phyloP scores from a whole-genome alignment of 192 early-diverging fungal species.

The Allomyces javanicus region DNA sequence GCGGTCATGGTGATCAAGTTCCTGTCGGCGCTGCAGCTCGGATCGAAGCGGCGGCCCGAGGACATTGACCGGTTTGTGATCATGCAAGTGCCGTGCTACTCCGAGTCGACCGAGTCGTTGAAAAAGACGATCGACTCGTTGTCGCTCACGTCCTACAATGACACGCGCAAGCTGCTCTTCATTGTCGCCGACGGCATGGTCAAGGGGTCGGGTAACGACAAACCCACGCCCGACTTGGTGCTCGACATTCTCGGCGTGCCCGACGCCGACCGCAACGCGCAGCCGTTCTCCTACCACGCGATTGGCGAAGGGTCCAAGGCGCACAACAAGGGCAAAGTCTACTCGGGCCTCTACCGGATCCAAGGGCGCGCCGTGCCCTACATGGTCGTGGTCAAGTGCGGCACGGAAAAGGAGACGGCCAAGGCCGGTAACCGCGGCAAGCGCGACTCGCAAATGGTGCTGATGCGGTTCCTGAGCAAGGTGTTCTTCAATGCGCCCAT shows the following conservation, averaged over 20 bases:
- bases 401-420: conserved; percentile 54
- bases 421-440: conserved; percentile 93
- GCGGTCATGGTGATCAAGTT: conserved; percentile 83
- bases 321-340: conserved; percentile 94
- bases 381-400: conserved; percentile 85
- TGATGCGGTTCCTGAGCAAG: conserved; percentile 94
- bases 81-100: conserved; percentile 91
- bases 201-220: conserved; percentile 88
- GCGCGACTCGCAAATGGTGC: conserved; percentile 93
- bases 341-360: conserved; percentile 86
- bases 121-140: conserved; percentile 88
- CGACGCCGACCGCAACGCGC: conserved; percentile 57
- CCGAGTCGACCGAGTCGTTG: conserved; percentile 87
- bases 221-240: conserved; percentile 87
- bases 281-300: conserved; percentile 66
- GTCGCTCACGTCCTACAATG: conserved; percentile 73
- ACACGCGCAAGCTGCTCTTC: conserved; percentile 93
- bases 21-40: conserved; percentile 75
- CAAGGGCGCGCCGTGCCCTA: conserved; percentile 83
- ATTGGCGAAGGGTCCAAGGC: conserved; percentile 75
- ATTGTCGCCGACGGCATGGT: conserved; percentile 94
- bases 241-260: conserved; percentile 81
- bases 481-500: conserved; percentile 86
- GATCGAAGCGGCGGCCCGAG: conserved; percentile 52
- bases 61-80: conserved; percentile 80